These are phyloP conservation scores for Tolypocladium paradoxum DNA, from an alignment of 2,329 filamentous ascomycete genomes.

Conservation along the genomic window DNA sequence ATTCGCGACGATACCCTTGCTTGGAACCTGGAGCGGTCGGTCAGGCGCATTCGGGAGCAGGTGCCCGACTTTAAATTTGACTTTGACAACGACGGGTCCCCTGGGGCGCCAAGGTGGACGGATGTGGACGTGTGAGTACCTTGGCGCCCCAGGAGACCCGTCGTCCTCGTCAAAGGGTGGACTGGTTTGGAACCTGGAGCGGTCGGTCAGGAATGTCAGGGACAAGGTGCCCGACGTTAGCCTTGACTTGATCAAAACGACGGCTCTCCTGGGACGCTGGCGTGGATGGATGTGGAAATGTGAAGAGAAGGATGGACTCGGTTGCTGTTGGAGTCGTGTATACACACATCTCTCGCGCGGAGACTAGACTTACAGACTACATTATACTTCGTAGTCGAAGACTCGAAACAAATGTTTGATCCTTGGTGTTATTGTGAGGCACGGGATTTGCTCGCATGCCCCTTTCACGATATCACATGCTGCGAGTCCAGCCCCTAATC, in stretches of 20 bases:
- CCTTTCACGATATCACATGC: no score
- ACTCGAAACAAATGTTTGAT: no score
- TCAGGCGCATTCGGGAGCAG: neutral
- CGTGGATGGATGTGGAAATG: no score
- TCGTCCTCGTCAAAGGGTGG: constrained; percentile 4
- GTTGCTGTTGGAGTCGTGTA: no score
- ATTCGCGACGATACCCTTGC: constrained; percentile 4
- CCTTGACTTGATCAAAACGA: constrained; percentile 6
- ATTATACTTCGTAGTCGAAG: no score
- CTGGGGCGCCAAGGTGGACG: neutral
- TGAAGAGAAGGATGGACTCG: no score
- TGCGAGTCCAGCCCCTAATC: no score
- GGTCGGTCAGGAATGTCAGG: neutral
- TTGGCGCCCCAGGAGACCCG: constrained; percentile 4
- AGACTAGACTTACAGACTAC: no score
- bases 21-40: constrained; percentile 4
- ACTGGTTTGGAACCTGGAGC: constrained; percentile 3
- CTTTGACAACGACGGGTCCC: constrained; percentile 5
- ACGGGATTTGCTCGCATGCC: no score
- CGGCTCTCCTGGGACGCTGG: constrained; percentile 4
- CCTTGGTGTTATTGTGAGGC: no score
- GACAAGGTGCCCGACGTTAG: constrained; percentile 1
- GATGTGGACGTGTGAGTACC: no score
- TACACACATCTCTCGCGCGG: no score
- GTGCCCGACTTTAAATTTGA: constrained; percentile 6